Conservation (phyloP, 2,329 filamentous ascomycete species). For the Diaporthe batatas region DNA sequence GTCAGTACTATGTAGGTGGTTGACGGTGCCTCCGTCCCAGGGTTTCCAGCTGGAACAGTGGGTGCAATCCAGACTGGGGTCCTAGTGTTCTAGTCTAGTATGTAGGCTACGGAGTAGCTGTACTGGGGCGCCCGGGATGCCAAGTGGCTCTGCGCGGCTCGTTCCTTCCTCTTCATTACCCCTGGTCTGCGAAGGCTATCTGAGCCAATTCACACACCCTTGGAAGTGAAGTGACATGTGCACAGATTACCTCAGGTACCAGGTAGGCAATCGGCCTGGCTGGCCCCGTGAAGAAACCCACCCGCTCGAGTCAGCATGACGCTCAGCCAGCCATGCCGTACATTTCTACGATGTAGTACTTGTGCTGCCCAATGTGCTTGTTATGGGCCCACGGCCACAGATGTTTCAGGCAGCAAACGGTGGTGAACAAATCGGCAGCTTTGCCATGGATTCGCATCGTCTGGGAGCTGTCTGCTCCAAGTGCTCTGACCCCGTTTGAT, state of each 20-base stretch:
- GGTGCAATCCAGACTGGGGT: background rate
- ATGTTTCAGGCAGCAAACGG: conserved; percentile 15
- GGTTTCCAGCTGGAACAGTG: background rate
- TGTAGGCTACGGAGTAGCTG: too few relatives aligned
- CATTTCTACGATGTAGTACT: too few relatives aligned
- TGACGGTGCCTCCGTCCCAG: background rate
- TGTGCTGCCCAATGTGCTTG: conserved; percentile 3
- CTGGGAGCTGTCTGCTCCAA: conserved; percentile 27
- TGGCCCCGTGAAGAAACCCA: background rate
- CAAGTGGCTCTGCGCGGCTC: conserved; percentile 4
- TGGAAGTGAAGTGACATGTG: background rate
- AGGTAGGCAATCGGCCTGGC: too few relatives aligned
- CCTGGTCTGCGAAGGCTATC: conserved; percentile 4
- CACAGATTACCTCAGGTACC: too few relatives aligned
- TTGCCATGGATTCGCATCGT: background rate
- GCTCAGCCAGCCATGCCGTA: background rate
- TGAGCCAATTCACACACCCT: background rate
- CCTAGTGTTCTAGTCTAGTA: too few relatives aligned
- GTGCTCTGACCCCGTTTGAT: conserved; percentile 32
- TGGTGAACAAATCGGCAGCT: conserved; percentile 24
- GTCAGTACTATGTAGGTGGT: background rate
- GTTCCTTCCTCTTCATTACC: conserved; percentile 18
- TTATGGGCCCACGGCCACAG: conserved; percentile 6
- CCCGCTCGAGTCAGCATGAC: background rate
- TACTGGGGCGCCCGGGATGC: too few relatives aligned